Conservation (phyloP, 768 basidiomycete species). For the Lyophyllum atratum region DNA sequence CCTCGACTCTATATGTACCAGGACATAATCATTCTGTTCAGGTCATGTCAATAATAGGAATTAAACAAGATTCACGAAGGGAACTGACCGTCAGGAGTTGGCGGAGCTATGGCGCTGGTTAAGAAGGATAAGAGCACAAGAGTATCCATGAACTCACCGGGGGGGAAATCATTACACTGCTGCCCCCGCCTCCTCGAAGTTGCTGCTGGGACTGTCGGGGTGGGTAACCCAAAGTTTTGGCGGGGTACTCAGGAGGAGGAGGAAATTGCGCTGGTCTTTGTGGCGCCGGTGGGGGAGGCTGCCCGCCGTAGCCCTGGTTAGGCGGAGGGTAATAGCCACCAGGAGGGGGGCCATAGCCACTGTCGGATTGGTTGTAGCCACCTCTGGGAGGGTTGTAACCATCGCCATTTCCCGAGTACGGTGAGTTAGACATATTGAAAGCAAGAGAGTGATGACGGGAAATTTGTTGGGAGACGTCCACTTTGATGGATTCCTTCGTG, state of each 20-base stretch:
- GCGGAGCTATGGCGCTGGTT: not conserved
- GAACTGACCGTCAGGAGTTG: not conserved
- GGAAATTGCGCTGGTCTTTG: too few species aligned
- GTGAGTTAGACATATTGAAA: not conserved
- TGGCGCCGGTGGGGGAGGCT: too few species aligned
- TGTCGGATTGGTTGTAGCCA: not conserved
- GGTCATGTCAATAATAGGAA: not conserved
- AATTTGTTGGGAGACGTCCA: not conserved
- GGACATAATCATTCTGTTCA: slow-evolving; percentile 10
- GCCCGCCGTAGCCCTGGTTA: not conserved
- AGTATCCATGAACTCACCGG: not conserved
- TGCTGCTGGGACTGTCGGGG: too few species aligned
- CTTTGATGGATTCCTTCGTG: not conserved
- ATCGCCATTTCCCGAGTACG: not conserved
- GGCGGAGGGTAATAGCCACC: not conserved
- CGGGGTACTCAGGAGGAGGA: too few species aligned
- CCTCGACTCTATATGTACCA: slow-evolving; percentile 5
- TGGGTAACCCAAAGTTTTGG: too few species aligned
- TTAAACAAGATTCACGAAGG: not conserved
- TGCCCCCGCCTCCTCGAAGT: not conserved
- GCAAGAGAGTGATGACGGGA: not conserved
- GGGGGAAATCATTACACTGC: not conserved
- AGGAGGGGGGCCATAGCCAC: not conserved
- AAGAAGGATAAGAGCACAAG: not conserved
- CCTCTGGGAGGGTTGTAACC: not conserved